These are phyloP conservation scores for Metschnikowia anglica DNA, from an alignment of 805 yeast species.

Conservation along the genomic window DNA sequence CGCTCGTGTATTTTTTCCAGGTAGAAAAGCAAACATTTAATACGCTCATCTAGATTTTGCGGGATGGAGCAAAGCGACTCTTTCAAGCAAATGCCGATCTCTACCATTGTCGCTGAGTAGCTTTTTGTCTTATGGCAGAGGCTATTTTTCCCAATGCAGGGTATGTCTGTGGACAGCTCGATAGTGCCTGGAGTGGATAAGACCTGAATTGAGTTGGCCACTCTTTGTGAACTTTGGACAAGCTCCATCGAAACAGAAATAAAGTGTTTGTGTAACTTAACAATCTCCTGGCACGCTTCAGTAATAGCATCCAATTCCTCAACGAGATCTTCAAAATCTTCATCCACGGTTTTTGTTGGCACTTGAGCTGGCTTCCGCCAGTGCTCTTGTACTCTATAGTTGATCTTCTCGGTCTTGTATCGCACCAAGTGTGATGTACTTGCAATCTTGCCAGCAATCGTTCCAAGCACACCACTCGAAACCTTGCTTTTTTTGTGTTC, in stretches of 20 bases:
- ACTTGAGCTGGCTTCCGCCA: conserved; percentile 8
- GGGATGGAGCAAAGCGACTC: conserved; percentile 14
- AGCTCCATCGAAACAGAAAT: conserved; percentile 14
- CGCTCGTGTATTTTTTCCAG: conserved; percentile 27
- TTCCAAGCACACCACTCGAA: conserved; percentile 4
- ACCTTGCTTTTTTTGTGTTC: background rate
- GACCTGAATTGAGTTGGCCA: conserved; percentile 26
- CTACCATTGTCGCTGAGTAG: conserved; percentile 21
- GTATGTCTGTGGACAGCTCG: background rate
- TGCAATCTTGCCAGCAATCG: conserved; percentile 9
- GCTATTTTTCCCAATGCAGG: background rate
- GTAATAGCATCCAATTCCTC: conserved; percentile 22
- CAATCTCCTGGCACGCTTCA: conserved; percentile 12
- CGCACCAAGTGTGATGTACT: conserved; percentile 9
- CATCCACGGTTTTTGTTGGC: conserved; percentile 33
- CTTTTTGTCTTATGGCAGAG: conserved; percentile 24
- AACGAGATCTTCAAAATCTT: conserved; percentile 33
- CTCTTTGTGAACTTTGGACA: conserved; percentile 19
- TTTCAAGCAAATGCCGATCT: conserved; percentile 13
- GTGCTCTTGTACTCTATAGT: conserved; percentile 11
- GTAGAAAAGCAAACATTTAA: conserved; percentile 17
- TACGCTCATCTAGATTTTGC: conserved; percentile 15
- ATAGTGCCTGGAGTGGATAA: conserved; percentile 13
- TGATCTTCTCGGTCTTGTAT: conserved; percentile 7
- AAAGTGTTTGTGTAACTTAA: conserved; percentile 11